Evolutionary conservation across 2,329 filamentous ascomycete species (phyloP), one percentile per base, ranked within the genome.

Genomic region (Neoascochyta sp.): DNA sequence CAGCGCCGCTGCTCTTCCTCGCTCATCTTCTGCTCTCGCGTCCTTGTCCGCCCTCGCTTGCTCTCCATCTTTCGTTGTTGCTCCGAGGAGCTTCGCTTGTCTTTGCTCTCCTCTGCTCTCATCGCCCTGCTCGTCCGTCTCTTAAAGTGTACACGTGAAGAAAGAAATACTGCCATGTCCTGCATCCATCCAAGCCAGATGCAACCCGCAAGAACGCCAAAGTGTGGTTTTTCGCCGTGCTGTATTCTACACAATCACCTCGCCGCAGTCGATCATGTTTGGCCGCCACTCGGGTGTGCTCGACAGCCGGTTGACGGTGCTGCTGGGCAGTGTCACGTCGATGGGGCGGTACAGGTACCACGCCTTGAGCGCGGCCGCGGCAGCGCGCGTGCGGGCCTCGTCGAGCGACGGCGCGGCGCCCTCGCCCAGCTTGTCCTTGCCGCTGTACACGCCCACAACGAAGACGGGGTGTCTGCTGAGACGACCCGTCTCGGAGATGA

Each of bases 301-400:
- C n/a, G n/a, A n/a, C 13, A 54, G 47, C 24, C 52, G 50, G 7
- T 58, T 54, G 20, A 58, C 62, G 41, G 58, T 68, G 40, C 71
- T 70, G 44, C 70, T 75, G 15, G 75, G 74, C 31, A 75, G 55
- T 17, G 67, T 66, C 5, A 69, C 63, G 14, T 70, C 60, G 18
- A 75, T 57, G 1, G 92, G 90, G 61, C 81, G 89, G 70, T 98
- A 98, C 30, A 98, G 71, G 65, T 98, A 98, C 92, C 92, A 98
- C 5, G 82, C 75, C 73, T 95, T 94, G 56, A 98, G 71, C 11
- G 88, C 81, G 42, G 83, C 81, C 54, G 93, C 89, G 20, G 86
- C 80, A 12, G 92, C 92, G 61, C 86, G 77, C 43, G 77, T 74
- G 43, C 86, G 78, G 17, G 85, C 90, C 52, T 87, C 77, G 45